phyloP scores from a whole-genome alignment of 2,329 filamentous ascomycete species.

The Curvularia eragrostidis region DNA sequence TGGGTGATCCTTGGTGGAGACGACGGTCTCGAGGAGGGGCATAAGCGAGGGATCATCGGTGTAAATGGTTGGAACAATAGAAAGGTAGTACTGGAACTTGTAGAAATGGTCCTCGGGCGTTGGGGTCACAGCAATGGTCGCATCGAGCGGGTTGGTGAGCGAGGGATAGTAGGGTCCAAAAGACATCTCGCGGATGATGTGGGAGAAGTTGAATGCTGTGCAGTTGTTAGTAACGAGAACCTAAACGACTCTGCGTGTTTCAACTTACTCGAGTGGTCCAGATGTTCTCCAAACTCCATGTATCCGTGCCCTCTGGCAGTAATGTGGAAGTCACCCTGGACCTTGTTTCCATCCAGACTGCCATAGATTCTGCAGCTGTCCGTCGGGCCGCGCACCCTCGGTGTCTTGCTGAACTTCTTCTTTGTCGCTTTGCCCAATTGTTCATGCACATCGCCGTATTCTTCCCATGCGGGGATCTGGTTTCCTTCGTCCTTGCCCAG shows the following conservation, averaged over 20 bases:
- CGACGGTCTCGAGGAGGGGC: constrained; percentile 54
- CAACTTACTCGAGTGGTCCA: constrained; percentile 78
- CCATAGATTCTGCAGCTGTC: constrained; percentile 92
- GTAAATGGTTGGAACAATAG: constrained; percentile 93
- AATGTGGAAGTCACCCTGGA: constrained; percentile 98
- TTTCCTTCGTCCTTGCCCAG: constrained; percentile 51
- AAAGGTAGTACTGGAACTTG: constrained; percentile 98
- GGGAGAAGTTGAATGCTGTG: constrained; percentile 93
- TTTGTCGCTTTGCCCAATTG: constrained; percentile 78
- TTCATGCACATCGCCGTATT: constrained; percentile 88
- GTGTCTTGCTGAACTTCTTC: constrained; percentile 74
- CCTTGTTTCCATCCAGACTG: constrained; percentile 90
- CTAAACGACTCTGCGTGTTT: neutral
- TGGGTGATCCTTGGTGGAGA: constrained; percentile 41
- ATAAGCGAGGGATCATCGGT: constrained; percentile 58
- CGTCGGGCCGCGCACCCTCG: constrained; percentile 63
- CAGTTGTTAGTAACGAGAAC: constrained; percentile 13
- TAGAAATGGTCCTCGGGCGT: constrained; percentile 78
- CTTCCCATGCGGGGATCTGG: constrained; percentile 55
- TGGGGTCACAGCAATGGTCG: constrained; percentile 86
- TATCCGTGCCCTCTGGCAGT: constrained; percentile 97
- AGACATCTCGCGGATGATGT: constrained; percentile 93
- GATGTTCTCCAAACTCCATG: constrained; percentile 75
- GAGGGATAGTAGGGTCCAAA: constrained; percentile 97
- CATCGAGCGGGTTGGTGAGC: constrained; percentile 91